These are phyloP conservation scores for Alternaria panax DNA, from an alignment of 2,329 filamentous ascomycete species.

Conservation along the genomic window DNA sequence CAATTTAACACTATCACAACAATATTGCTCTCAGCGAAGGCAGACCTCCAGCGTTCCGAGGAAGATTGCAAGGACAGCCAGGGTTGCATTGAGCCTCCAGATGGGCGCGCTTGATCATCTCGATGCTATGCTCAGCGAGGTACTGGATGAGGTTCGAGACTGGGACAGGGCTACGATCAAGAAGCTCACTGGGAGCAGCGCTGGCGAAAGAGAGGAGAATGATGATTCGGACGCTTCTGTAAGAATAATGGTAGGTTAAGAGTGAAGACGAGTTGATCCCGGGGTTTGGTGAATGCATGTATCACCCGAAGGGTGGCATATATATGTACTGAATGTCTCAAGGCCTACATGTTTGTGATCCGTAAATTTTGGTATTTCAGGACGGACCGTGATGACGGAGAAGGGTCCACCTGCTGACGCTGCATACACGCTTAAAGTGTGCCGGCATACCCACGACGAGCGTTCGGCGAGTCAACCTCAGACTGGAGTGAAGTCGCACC, in stretches of 20 bases:
- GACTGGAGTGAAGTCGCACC: neutral
- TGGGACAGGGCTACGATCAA: neutral
- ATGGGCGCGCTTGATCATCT: conserved; percentile 13
- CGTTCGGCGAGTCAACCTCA: neutral
- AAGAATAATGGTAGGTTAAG: neutral
- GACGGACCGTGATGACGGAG: conserved; percentile 1
- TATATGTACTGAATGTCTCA: neutral
- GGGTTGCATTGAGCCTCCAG: conserved; percentile 7
- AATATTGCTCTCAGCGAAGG: neutral
- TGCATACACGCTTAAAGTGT: neutral
- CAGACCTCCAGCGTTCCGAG: neutral
- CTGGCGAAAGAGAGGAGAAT: conserved; percentile 5
- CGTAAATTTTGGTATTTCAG: neutral
- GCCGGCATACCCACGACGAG: neutral
- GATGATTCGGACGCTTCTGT: neutral
- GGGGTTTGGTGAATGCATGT: neutral
- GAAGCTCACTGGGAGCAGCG: conserved; percentile 6
- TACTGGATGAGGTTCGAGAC: conserved; percentile 5
- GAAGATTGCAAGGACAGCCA: conserved; percentile 7
- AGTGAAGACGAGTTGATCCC: neutral
- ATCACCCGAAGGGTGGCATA: neutral
- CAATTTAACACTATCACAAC: neutral
- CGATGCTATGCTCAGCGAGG: conserved; percentile 7
- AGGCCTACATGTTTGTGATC: neutral
- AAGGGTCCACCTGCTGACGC: neutral